Evolutionary conservation across 139 green algal species (phyloP).

Genomic region (Mesotaenium endlicherianum): DNA sequence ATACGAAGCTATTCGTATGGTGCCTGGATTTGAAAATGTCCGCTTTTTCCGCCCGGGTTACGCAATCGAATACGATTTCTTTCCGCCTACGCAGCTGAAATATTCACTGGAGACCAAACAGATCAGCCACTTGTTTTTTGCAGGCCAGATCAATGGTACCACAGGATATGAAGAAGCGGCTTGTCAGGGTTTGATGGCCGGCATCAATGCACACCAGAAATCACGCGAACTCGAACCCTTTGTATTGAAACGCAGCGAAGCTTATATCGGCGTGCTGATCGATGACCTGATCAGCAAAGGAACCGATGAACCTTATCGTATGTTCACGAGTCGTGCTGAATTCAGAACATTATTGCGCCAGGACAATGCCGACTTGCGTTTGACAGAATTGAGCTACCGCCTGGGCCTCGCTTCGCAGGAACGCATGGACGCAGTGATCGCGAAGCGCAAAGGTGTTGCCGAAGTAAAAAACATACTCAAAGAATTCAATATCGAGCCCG

Average conservation of each 20-base stretch:
- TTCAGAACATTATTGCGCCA: slow-evolving; percentile 84
- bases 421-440: too few species aligned
- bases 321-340: slow-evolving; percentile 92
- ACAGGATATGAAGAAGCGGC: slow-evolving; percentile 96
- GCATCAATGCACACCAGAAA: slow-evolving; percentile 78
- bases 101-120: slow-evolving; percentile 84
- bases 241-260: slow-evolving; percentile 66
- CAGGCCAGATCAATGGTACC: slow-evolving; percentile 94
- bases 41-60: slow-evolving; percentile 86
- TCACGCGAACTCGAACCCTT: slow-evolving; percentile 58
- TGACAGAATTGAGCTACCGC: slow-evolving; percentile 80
- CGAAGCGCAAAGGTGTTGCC: too few species aligned
- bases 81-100: slow-evolving; percentile 82
- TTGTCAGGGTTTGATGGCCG: slow-evolving; percentile 81
- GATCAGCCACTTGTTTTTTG: slow-evolving; percentile 84
- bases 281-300: slow-evolving; percentile 95
- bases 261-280: slow-evolving; percentile 87
- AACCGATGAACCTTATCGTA: slow-evolving; percentile 88
- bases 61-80: slow-evolving; percentile 96
- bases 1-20: too few species aligned
- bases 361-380: slow-evolving; percentile 88
- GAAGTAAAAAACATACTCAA: too few species aligned
- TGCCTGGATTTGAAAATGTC: slow-evolving; percentile 81
- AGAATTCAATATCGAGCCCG: too few species aligned
- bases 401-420: slow-evolving; percentile 75